Evolutionary conservation across 2,329 filamentous ascomycete species (phyloP), one percentile per base, ranked within the genome.

Genomic region (Ascochyta clinopodiicola): DNA sequence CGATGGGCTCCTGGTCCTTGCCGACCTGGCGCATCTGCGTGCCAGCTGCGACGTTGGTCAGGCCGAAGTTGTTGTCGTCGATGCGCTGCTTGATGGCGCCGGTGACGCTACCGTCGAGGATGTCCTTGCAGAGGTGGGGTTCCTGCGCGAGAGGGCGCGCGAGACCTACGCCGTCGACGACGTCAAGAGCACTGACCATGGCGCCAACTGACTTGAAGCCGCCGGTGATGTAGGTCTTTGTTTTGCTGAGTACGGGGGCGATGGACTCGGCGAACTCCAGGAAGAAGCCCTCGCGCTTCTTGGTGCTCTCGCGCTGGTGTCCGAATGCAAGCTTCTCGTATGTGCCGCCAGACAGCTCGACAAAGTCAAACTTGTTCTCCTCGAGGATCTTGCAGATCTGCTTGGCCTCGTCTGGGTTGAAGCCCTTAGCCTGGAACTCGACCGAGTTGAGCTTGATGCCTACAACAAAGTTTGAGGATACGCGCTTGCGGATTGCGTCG

Each of bases 341-440:
- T 0, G 84, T 88, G 7, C 86, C 86, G 12, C 86, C 85, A 0
- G 78, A 82, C 0, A 88, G 76, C 72, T 87, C 85, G 12, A 87
- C 83, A 61, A 85, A 83, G 68, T 85, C 79, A 46, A 85, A 84
- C 7, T 69, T 71, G 55, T 81, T 78, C 43, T 75, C 66, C 66
- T 86, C 82, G 1, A 85, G 73, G 21, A 79, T 68, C 38, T 75
- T 69, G 69, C 80, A 82, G 31, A 86, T 72, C 27, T 78, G 66
- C 27, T 73, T 76, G 2, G 81, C 80, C 57, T 86, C 84, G 8
- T 82, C 79, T 1, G 81, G 74, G 40, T 76, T 73, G 70, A 84
- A 80, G 0, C 82, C 82, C 24, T 79, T 77, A 15, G 79, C 78
- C 60, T 84, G 80, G 71, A 84, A 84, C 64, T 84, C 82, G 42